Evolutionary conservation across 2,329 filamentous ascomycete species (phyloP), one percentile per base, ranked within the genome.

Genomic region (Aspergillus fumigatus): DNA sequence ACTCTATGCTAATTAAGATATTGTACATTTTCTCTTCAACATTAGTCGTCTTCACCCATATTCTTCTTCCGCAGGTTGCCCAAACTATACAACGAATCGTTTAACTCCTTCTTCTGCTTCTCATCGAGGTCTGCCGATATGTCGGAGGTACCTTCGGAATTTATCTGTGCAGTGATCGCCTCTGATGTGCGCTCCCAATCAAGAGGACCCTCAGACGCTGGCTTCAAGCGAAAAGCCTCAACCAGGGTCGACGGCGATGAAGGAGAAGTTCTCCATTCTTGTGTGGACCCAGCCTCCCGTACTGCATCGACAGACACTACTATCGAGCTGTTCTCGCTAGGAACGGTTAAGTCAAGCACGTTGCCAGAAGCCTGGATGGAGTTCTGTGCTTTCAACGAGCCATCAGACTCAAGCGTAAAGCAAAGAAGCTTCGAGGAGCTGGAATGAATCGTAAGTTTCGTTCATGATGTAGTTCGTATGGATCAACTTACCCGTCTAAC

Each of bases 381-480:
- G 48, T 79, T 73, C 7, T 72, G 70, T 59, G 82, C 76, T 8
- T 75, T 70, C 43, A 90, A 76, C 14, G 68, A 72, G 58, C 80
- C 81, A 50, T 82, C 70, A 1, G 69, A 59, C n/a, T 71, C 70
- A 5, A 88, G 76, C n/a, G 75, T 73, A 75, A 88, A 89, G 54
- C 82, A 75, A 71, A 93, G 86, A 8, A 95, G 62, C 80, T 76
- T 73, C 88, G 87, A 25, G 88, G 74, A 43, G 81, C 88, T 56
- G 85, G 82, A 54, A 82, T 69, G 38, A 14, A 80, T 85, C 25
- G 53, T 69, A 56, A 70, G 62, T 50, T 14, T 21, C 14, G 23
- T 47, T 19, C 45, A 35, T 29, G 21, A 29, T 51, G 4, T 17
- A 35, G 14, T 17, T 10, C 10, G 26, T 45, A 35, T 26, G 4